Base-by-base conservation (phyloP, 1,284 basidiomycete genomes). In the Boletellus sp. region DNA sequence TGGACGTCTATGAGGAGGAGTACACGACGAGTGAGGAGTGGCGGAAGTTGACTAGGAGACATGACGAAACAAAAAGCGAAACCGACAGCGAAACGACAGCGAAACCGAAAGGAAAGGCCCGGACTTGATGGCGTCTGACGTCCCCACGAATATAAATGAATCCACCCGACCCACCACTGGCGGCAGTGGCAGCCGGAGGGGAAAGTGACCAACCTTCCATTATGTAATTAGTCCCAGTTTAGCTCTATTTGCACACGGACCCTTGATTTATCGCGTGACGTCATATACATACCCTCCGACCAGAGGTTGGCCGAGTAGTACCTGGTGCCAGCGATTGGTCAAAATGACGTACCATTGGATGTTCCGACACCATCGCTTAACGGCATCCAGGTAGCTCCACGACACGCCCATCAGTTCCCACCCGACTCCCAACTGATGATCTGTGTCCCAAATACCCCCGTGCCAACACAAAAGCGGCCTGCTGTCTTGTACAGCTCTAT, bases 1-100 rank as follows among this genome's bases (percentile, higher is more conserved):
- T 86, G 85, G 54, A 78, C 74, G 62, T 83, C 82, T 58, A 86
- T 72, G 51, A 85, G 67, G 56, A 86, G 77, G 53, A 86, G 78
- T 30, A 82, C 77, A 53, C 78, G 77, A 49, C 56, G 60, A n/a
- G 61, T n/a, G 49, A 53, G 45, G 37, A 15, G 55, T 39, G 55
- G 35, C 6, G 56, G 46, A 13, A 50, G 45, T 44, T 68, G 64
- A 43, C 54, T 55, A 19, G 49, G 43, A 45, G 64, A 54, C 63
- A 68, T 68, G 52, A 18, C 8, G 16, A 21, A 38, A 28, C 24
- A 30, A 18, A 35, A 32, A 39, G 10, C 4, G 13, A n/a, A 24
- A 44, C 32, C 30, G 2, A 4, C 8, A 26, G 38, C 30, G 5
- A 37, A 36, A 13, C 30, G 5, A 37, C 30, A 13, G 19, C 7